Evolutionary conservation across 202 grass and related monocot genomes (phyloP).

Genomic region (Eragrostis tef): DNA sequence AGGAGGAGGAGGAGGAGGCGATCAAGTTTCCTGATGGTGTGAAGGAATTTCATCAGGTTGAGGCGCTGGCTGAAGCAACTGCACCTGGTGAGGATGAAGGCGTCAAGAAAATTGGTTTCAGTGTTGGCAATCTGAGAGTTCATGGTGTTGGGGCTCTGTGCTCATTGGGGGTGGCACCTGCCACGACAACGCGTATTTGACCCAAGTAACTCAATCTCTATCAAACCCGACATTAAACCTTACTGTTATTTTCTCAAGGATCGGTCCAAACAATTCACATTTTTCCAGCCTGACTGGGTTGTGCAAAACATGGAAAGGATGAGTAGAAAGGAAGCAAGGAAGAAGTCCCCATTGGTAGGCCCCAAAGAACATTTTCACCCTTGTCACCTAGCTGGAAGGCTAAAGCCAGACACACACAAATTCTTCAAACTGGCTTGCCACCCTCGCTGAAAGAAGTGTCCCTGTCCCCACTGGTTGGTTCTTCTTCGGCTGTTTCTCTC

Average conservation of each 20-base stretch:
- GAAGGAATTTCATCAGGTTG: conserved; percentile 5
- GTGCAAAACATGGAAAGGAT: neutral
- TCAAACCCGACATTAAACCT: too few relatives aligned
- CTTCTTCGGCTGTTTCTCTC: conserved; percentile 26
- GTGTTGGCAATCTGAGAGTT: conserved; percentile 51
- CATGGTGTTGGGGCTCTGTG: conserved; percentile 61
- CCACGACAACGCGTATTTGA: conserved; percentile 23
- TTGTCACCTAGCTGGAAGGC: conserved; percentile 44
- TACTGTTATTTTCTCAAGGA: neutral
- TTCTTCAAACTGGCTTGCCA: conserved; percentile 35
- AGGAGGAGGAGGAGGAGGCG: too few relatives aligned
- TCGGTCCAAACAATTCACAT: neutral
- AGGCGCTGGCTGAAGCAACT: conserved; percentile 34
- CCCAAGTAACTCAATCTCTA: neutral
- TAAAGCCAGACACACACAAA: neutral
- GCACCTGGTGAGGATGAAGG: conserved; percentile 6
- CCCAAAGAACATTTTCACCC: conserved; percentile 47
- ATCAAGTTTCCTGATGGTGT: neutral
- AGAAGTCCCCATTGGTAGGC: conserved; percentile 41
- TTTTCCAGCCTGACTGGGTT: conserved; percentile 5
- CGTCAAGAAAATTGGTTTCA: conserved; percentile 32
- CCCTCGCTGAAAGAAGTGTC: conserved; percentile 15
- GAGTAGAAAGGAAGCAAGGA: conserved; percentile 37
- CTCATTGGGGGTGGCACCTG: conserved; percentile 69
- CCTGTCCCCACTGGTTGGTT: conserved; percentile 25